These are phyloP conservation scores for Dianthus caryophyllus DNA, from an alignment of 148 eudicot genomes.

Conservation along the genomic window DNA sequence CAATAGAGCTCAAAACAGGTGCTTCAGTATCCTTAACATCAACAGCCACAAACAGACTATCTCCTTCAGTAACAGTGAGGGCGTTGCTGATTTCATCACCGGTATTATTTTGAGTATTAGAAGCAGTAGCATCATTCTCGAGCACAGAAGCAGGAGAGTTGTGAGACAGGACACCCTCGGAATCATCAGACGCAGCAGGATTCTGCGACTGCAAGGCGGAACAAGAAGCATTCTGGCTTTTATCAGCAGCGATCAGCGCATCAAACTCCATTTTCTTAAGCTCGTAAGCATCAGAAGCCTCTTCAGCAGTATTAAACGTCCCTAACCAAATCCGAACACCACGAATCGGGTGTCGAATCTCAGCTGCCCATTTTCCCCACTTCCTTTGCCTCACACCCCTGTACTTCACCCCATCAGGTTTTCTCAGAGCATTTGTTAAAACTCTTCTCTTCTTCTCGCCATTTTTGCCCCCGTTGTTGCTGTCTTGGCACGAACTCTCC, in stretches of 20 bases:
- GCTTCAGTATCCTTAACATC: constrained; percentile 16
- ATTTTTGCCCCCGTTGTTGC: constrained; percentile 41
- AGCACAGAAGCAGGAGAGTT: constrained; percentile 55
- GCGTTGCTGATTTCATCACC: neutral
- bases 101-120: constrained; percentile 12
- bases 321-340: constrained; percentile 73
- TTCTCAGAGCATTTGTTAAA: constrained; percentile 16
- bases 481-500: constrained; percentile 55
- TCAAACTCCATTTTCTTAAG: constrained; percentile 37
- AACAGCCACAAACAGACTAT: neutral
- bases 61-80: neutral
- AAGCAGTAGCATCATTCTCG: constrained; percentile 35
- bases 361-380: constrained; percentile 98
- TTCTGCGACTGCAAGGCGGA: constrained; percentile 13
- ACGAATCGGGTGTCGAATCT: constrained; percentile 68
- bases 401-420: constrained; percentile 30
- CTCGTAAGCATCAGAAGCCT: constrained; percentile 64
- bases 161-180: constrained; percentile 39
- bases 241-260: constrained; percentile 32
- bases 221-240: constrained; percentile 25
- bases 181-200: constrained; percentile 36
- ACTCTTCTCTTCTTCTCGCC: constrained; percentile 33
- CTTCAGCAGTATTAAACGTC: constrained; percentile 67
- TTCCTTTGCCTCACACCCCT: constrained; percentile 76
- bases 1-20: constrained; percentile 24